Evolutionary conservation across 2,329 filamentous ascomycete species (phyloP), one percentile per base, ranked within the genome.

Genomic region (Pestalotiopsis sp.): DNA sequence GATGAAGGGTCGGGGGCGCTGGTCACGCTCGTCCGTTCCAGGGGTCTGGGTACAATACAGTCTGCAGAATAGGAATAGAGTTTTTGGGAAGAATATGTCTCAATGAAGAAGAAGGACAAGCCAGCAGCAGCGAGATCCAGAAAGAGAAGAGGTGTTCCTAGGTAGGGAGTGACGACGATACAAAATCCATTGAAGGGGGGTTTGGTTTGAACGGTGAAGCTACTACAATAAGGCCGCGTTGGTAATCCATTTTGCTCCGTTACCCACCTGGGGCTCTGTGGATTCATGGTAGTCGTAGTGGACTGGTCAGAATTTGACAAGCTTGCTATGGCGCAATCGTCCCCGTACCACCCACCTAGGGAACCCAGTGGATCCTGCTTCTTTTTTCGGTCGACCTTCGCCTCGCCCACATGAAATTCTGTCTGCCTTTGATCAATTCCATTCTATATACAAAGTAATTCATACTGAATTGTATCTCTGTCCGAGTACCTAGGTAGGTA

Each of bases 251-350:
- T 61, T 27, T 45, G n/a, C 38, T 25, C 36, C 38, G 61, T 23
- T 64, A 49, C 61, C 61, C 61, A 64, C 61, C 63, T 45, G 20
- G n/a, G 13, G 31, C 49, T 61, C 23, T 27, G n/a, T 20, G 56
- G 6, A 49, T 66, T 27, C 17, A 38, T 14, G n/a, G 31, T 36
- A 36, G 58, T 61, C 27, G 58, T 61, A 25, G 14, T 31, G 66
- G 70, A 69, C 71, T 72, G 69, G 72, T 66, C 59, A 61, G 56
- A 62, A 2, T 58, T 68, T 62, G 65, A 64, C 61, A 70, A 73
- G 69, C 68, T 70, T 66, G 41, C 66, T 70, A 76, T 76, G 72
- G 74, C 74, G 74, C 73, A 71, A 75, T 76, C 71, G 68, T 52
- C 64, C 61, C 71, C 68, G 70, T 72, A 63, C 73, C 72, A 56